These are phyloP conservation scores for Cyclostephanos tholiformis DNA, from an alignment of 108 stramenopile species.

Conservation along the genomic window DNA sequence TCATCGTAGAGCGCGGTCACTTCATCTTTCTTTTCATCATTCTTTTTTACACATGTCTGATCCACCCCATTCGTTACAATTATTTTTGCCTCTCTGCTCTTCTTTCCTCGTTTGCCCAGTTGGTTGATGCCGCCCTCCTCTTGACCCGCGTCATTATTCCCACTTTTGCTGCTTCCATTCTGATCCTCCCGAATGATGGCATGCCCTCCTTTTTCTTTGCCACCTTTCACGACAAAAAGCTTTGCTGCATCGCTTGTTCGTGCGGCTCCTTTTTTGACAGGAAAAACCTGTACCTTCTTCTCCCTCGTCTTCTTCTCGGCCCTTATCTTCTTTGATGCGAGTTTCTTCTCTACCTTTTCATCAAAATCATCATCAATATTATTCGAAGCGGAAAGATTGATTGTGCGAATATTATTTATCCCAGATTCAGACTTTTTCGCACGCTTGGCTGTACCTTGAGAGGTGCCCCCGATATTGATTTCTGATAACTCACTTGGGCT, in stretches of 20 bases:
- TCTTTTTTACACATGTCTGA: constrained; percentile 5
- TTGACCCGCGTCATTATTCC: background rate
- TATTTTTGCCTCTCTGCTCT: background rate
- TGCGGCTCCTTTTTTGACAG: background rate
- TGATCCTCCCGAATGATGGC: background rate
- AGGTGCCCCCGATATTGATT: background rate
- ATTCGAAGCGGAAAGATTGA: background rate
- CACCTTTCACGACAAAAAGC: background rate
- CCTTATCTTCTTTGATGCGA: background rate
- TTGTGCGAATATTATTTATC: background rate
- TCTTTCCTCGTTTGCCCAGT: background rate
- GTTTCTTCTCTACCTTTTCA: background rate
- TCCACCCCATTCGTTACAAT: constrained; percentile 2
- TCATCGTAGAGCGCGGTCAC: constrained; percentile 10
- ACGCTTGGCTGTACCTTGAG: background rate
- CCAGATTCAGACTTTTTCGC: background rate
- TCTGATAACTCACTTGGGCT: background rate
- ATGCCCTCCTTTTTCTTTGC: background rate
- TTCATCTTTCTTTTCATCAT: background rate
- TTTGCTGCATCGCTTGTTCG: no score
- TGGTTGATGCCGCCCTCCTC: background rate
- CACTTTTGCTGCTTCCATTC: background rate
- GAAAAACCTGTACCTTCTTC: background rate
- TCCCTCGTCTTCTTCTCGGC: background rate
- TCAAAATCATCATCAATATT: background rate